Conservation (phyloP, 2,329 filamentous ascomycete genomes). For the Trichoderma semiorbis region DNA sequence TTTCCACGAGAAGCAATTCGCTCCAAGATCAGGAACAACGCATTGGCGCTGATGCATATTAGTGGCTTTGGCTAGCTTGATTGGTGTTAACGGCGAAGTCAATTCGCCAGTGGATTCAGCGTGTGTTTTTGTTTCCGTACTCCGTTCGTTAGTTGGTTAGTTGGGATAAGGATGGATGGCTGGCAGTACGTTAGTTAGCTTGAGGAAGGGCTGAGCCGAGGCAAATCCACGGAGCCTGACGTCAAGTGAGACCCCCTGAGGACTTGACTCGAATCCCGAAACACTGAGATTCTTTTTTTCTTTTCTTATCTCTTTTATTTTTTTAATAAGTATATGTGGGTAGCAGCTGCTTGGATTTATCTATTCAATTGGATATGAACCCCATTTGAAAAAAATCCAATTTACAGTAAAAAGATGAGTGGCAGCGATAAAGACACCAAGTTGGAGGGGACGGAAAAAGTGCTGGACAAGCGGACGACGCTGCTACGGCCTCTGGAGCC, state of each 20-base stretch:
- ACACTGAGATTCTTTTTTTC: background rate
- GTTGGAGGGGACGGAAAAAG: slow-evolving; percentile 3
- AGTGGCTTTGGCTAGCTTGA: background rate
- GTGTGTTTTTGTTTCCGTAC: background rate
- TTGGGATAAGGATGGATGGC: too few relatives aligned
- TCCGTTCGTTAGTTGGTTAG: background rate
- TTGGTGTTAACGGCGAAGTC: background rate
- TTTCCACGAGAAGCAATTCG: background rate
- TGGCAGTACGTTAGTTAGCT: background rate
- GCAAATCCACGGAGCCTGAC: background rate
- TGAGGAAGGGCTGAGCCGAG: slow-evolving; percentile 6
- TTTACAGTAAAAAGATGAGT: background rate
- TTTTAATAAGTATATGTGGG: background rate
- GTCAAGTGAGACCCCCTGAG: slow-evolving; percentile 13
- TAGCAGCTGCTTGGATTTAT: background rate
- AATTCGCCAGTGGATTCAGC: background rate
- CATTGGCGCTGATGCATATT: background rate
- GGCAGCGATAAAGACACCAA: background rate
- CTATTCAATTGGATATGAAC: background rate
- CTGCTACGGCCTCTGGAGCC: slow-evolving; percentile 66
- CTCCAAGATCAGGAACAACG: background rate
- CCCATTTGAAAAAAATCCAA: background rate
- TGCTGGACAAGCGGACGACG: slow-evolving; percentile 31
- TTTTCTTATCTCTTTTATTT: background rate
- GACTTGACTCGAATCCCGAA: background rate